Conservation (phyloP, 179 eudicot genomes). For the Amaranthus tricolor region DNA sequence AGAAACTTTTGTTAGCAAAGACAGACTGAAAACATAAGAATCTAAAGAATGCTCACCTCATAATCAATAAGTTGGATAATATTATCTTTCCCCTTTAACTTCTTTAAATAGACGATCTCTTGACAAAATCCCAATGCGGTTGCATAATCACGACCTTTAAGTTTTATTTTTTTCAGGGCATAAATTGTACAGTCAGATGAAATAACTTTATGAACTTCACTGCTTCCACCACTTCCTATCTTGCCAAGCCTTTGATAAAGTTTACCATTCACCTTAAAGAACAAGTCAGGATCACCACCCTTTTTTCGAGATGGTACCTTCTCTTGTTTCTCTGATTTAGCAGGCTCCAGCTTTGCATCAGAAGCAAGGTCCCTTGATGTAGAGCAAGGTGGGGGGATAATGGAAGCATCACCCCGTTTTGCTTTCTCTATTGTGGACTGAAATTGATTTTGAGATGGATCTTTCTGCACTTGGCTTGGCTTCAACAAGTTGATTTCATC, state of each 20-base stretch:
- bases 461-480: constrained; percentile 32
- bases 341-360: constrained; percentile 46
- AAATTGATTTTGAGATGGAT: constrained; percentile 31
- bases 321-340: constrained; percentile 60
- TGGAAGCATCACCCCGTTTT: constrained; percentile 25
- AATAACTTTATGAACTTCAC: constrained; percentile 98
- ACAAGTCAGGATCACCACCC: constrained; percentile 76
- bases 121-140: constrained; percentile 97
- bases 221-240: constrained; percentile 98
- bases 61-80: constrained; percentile 93
- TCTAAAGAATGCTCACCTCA: constrained; percentile 59
- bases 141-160: constrained; percentile 95
- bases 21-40: not conserved
- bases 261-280: constrained; percentile 92
- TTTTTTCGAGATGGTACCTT: constrained; percentile 63
- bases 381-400: constrained; percentile 36
- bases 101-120: constrained; percentile 81
- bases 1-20: not conserved
- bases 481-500: constrained; percentile 24
- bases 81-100: constrained; percentile 76
- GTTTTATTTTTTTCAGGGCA: constrained; percentile 94
- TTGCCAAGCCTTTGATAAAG: constrained; percentile 97
- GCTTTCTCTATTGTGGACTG: constrained; percentile 36
- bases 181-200: constrained; percentile 83
- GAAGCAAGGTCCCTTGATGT: constrained; percentile 34